Evolutionary conservation across 768 basidiomycete genomes (phyloP), one percentile per base, ranked within the genome.

Genomic region (Phylloporus sp.): DNA sequence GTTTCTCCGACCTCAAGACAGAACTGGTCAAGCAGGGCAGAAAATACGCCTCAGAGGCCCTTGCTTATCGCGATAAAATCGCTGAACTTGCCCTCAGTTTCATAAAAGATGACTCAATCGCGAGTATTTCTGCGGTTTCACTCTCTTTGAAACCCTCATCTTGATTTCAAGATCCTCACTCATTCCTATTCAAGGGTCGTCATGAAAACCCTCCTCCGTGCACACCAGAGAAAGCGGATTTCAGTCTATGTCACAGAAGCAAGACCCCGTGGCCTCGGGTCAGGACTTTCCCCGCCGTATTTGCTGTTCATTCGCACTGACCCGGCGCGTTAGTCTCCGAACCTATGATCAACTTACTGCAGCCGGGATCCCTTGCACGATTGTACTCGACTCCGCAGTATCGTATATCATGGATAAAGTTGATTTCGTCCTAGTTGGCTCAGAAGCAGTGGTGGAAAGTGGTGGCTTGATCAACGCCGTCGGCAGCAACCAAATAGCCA

Each of bases 191-290:
- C 93, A 21, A 78, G 96, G 59, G 93, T 97, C 36, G 95, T 99
- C 45, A 85, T 94, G 72, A 84, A 91, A 68, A 87, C 94, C 28
- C 77, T 99, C 42, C 76, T 97, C 37, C 80, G 86, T 47, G 94
- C 96, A 15, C 91, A 95, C 65, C 76, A 84, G 61, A 81, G 79
- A 64, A 97, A 98, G 72, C 80, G 94, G 46, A 90, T 98, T 67
- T 91, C 90, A 60, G 95, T 99, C 31, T 98, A 92, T 66, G 95
- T 99, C 48, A 97, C 95, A 56, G 91, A 97, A 81, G 90, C 90
- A 27, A 80, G 90, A 53, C 93, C 95, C 65, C 81, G 80, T 63
- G 89, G 86, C 59, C 76, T 87, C 56, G 90, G 93, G 91, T 90
- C 64, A 60, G 82, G 72, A 48, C 52, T 40, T 39, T 34, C 44